phyloP scores from a whole-genome alignment of 345 rosid species.

The Corchorus capsularis region DNA sequence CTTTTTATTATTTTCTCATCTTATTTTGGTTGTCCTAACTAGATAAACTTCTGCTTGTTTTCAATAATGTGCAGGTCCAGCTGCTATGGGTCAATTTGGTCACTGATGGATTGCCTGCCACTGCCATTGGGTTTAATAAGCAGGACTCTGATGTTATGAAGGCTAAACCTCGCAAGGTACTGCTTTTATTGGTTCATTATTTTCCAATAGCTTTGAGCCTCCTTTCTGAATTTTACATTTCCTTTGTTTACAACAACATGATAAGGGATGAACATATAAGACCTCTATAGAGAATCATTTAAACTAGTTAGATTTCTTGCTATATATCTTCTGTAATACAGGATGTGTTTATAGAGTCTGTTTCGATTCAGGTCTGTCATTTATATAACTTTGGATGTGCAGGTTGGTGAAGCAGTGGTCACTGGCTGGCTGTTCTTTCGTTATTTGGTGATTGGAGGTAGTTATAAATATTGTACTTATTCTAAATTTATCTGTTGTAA shows the following conservation, averaged over 20 bases:
- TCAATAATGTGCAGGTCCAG: conserved; percentile 66
- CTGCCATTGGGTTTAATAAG: conserved; percentile 98
- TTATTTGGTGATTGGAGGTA: conserved; percentile 98
- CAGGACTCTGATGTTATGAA: conserved; percentile 98
- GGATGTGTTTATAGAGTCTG: not conserved
- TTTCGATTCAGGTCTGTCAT: conserved; percentile 11
- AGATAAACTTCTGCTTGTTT: conserved; percentile 15
- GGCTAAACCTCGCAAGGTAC: conserved; percentile 97
- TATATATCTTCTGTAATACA: not conserved
- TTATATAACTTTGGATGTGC: conserved; percentile 28
- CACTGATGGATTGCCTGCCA: conserved; percentile 99
- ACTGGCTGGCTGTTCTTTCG: conserved; percentile 97
- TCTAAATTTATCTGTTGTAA: not conserved
- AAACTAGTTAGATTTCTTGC: not conserved
- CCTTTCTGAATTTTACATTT: no score
- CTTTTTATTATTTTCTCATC: conserved; percentile 1
- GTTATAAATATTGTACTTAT: conserved; percentile 10
- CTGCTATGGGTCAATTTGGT: conserved; percentile 98
- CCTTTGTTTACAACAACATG: no score
- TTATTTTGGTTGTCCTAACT: conserved; percentile 13
- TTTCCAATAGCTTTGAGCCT: not conserved
- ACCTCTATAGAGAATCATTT: not conserved
- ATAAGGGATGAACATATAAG: no score
- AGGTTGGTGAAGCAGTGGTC: conserved; percentile 99
- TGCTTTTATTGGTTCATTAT: conserved; percentile 19